Evolutionary conservation across 1,284 basidiomycete species (phyloP), one percentile per base, ranked within the genome.

Genomic region (Malassezia furfur): DNA sequence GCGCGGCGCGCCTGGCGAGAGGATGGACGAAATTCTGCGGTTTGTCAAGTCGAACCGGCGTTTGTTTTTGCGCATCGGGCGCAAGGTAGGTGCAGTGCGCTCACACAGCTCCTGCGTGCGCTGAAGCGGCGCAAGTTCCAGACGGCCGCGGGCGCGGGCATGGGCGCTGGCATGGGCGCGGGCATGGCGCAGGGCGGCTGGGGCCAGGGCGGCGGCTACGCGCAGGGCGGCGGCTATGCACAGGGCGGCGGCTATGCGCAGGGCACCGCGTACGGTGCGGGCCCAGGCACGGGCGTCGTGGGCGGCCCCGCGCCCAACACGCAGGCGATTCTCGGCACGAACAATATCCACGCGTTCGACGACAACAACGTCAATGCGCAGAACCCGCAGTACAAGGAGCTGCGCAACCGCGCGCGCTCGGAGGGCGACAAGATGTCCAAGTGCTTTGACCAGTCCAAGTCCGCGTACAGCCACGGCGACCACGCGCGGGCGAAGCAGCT

Each of bases 401-500:
- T 72, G 25, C 68, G 72, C 34, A 62, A 62, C 58, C 58, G 62
- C 28, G 72, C 72, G 1, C 67, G 63, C 2, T 60, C 56, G 3
- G 72, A 74, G 52, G 72, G 72, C 19, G 65, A 72, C 55, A 48
- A 58, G 37, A 74, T 74, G 72, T 68, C 67, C 2, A 48, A 61
- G 36, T 67, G 66, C 54, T 74, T 72, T 48, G 65, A 67, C 22
- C 56, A 61, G 22, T 65, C 68, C n/a, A 66, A 74, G 53, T 52
- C 61, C 48, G 86, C 85, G 1, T 88, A 88, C 68, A 68, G 77
- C 15, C 72, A 79, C 0, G 83, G 86, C 2, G 84, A 96, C 66
- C 84, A 88, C 14, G 87, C 81, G 0, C 76, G 78, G 21, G 91
- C 91, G 11, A 91, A 96, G 77, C 79, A 86, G 60, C 79, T 96